Percentiles rank a stretch among this genome's conserved stretches.
Evolutionary conservation across 2,329 filamentous ascomycete genomes (phyloP).

Genomic region (Aspergillus flavus): DNA sequence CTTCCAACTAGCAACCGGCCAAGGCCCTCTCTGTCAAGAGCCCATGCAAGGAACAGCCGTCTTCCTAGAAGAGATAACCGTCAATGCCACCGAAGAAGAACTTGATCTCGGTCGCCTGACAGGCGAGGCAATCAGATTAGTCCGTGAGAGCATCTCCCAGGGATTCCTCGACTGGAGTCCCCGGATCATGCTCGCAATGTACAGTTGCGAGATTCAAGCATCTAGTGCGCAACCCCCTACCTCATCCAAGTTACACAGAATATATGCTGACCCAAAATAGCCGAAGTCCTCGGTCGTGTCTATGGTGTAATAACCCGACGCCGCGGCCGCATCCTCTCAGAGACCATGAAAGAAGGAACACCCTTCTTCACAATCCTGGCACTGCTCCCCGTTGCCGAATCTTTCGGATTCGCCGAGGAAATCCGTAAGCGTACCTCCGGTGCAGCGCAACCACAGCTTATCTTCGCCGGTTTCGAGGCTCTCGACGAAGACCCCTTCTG

Average conservation of each 20-base stretch:
- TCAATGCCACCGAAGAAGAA: constrained; percentile 58
- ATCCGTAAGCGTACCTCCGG: constrained; percentile 93
- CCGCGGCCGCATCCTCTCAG: constrained; percentile 83
- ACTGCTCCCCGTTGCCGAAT: constrained; percentile 86
- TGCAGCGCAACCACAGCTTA: constrained; percentile 86
- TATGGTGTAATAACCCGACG: constrained; percentile 98
- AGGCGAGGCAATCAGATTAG: constrained; percentile 88
- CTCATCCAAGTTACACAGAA: not conserved
- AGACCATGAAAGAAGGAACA: constrained; percentile 91
- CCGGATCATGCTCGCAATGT: constrained; percentile 95
- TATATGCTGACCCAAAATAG: constrained; percentile 43
- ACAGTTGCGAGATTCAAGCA: constrained; percentile 95
- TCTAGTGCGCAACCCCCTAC: constrained; percentile 61
- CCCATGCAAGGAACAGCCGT: constrained; percentile 92
- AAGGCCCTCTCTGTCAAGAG: constrained; percentile 89
- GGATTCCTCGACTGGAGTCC: constrained; percentile 96
- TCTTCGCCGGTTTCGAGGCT: constrained; percentile 90
- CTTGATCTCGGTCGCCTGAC: constrained; percentile 76
- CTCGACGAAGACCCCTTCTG: constrained; percentile 96
- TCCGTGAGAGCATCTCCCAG: constrained; percentile 78
- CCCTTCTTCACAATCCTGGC: constrained; percentile 95
- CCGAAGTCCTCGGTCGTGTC: constrained; percentile 91
- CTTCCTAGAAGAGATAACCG: constrained; percentile 76
- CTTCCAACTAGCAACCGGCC: constrained; percentile 87
- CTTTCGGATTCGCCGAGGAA: constrained; percentile 94